Evolutionary conservation across 805 yeast species (phyloP), one percentile per base, ranked within the genome.

Genomic region (Debaryomyces hansenii): DNA sequence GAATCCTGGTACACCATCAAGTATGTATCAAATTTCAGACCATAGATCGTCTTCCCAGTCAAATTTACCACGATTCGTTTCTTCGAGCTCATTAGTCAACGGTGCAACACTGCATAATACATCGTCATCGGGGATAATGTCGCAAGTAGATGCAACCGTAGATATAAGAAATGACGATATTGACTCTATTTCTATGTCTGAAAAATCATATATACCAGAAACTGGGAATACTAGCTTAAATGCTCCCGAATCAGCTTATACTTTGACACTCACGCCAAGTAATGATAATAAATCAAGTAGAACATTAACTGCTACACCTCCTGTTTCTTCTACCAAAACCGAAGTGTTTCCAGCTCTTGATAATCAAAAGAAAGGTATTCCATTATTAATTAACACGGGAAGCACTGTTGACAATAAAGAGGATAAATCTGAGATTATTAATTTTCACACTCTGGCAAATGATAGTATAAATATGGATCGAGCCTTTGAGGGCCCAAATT

Each of bases 301-400:
- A 3, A 31, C 34, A 5, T 31, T 31, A 31, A 31, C 34, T n/a
- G 8, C 34, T 31, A 6, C 14, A 31, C 34, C 7, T 6, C 16
- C 34, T 3, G 34, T 12, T 2, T 12, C 16, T n/a, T 24, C 10
- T 7, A 6, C 27, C 7, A 24, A 24, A 24, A 6, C 27, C 10
- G 34, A 31, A 31, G 34, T 4, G 10, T 31, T 31, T 11, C 34
- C 34, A n/a, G 2, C 34, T 8, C 7, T 31, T 6, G 8, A 12
- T n/a, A 31, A 31, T 31, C 34, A 31, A 31, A 31, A 31, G 34
- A 31, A 31, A 31, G 16, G 16, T 4, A 3, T 31, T 6, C 58
- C 60, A 3, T 40, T 58, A 16, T 44, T 55, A 18, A 46, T 55
- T 5, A 56, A 50, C 24, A 55, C 62, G 10, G 44, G 39, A 1